Base-by-base conservation (phyloP, 2,329 filamentous ascomycete genomes). In the Trichoderma sp. region DNA sequence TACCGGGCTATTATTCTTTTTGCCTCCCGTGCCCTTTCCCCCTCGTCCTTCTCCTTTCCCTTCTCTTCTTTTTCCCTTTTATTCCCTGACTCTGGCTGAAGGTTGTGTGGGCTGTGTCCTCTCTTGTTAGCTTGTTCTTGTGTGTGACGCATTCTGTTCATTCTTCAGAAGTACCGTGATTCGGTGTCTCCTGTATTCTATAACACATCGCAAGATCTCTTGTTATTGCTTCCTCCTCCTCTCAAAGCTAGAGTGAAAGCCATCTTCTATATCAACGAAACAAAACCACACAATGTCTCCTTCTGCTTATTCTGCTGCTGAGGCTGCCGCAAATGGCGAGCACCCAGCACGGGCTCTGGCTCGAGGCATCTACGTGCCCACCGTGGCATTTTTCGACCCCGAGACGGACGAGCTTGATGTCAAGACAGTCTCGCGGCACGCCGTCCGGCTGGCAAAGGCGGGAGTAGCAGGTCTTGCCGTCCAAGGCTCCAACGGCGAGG, bases 401-500 rank as follows among this genome's bases (percentile, higher is more conserved):
- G 82, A 81, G 25, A 85, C 84, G 1, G 90, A 93, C 76, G 87
- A 92, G 66, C 80, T 93, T 66, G 90, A 93, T 74, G 82, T 85
- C 13, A 78, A 81, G 39, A 86, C 87, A 45, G 88, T 89, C 68
- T 83, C 85, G 58, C 84, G 81, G 61, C 82, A 86, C 75, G 88
- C 90, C 42, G 85, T 91, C 63, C 87, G 89, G 73, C 87, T 94
- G n/a, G 91, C 90, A 56, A 84, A 88, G 73, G 87, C 90, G 32
- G 92, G 92, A 70, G 87, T 94, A 50, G 86, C 89, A 17, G 91
- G 91, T 22, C 84, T 94, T 56, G 90, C 91, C 58, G 92, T 90
- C 12, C 91, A 93, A 77, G 92, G 92, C 56, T 92, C 90, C 75
- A 94, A 94, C 75, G 92, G 92, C 73, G 92, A 95, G 81, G 91